phyloP scores from a whole-genome alignment of 371 early-diverging fungal genomes.

The Mucor lusitanicus region DNA sequence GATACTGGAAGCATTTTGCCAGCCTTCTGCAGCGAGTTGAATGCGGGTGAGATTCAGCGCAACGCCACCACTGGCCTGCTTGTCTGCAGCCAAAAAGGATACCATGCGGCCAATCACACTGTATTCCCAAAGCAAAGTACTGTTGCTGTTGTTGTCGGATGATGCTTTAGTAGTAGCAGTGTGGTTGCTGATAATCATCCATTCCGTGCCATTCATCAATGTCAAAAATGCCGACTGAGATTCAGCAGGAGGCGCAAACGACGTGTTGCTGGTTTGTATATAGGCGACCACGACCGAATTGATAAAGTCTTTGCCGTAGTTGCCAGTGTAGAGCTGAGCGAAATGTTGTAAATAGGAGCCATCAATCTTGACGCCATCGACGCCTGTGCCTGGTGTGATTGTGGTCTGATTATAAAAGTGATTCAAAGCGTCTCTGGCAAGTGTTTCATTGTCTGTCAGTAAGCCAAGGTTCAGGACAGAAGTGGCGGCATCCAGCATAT shows the following conservation, averaged over 20 bases:
- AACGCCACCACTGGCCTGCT: constrained; percentile 28
- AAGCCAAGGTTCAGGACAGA: constrained; percentile 18
- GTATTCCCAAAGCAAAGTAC: constrained; percentile 24
- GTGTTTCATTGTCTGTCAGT: constrained; percentile 24
- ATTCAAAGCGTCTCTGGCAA: constrained; percentile 12
- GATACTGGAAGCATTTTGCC: constrained; percentile 13
- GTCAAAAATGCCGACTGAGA: constrained; percentile 20
- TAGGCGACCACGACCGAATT: constrained; percentile 14
- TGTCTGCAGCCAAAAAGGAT: constrained; percentile 17
- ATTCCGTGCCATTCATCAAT: constrained; percentile 31
- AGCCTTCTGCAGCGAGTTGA: constrained; percentile 10
- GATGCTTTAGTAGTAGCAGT: background rate
- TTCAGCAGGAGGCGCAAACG: constrained; percentile 5
- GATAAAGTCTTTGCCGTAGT: constrained; percentile 31
- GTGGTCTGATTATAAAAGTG: constrained; percentile 25
- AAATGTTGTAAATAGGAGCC: constrained; percentile 32
- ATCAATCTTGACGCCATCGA: constrained; percentile 27
- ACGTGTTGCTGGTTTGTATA: constrained; percentile 17
- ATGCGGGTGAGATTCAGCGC: constrained; percentile 17
- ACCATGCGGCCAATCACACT: constrained; percentile 33
- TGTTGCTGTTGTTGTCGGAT: background rate
- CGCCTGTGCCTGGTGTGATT: constrained; percentile 9
- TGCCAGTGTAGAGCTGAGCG: constrained; percentile 27
- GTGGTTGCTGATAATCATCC: constrained; percentile 25
- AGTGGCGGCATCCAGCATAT: constrained; percentile 28